Evolutionary conservation across 768 basidiomycete species (phyloP), one percentile per base, ranked within the genome.

Genomic region (Astraeus odoratus): DNA sequence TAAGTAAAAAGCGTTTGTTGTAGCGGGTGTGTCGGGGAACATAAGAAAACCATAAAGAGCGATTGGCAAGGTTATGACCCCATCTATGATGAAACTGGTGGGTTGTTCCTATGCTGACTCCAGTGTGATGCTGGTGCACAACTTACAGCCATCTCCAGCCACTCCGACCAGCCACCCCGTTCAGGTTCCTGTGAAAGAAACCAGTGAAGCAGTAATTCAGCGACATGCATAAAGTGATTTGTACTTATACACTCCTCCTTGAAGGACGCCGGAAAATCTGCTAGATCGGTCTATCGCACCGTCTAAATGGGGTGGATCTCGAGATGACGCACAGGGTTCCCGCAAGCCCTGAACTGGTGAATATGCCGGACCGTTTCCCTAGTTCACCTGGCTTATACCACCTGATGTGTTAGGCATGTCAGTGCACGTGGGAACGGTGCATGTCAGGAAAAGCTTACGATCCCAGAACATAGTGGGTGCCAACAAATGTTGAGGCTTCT

Each of bases 401-500:
- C 13, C 80, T 81, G 35, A 9, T 36, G 22, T 36, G 46, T 25
- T 19, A 46, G 25, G 8, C 35, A 16, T 39, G 24, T 46, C 12
- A 6, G 18, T 35, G n/a, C 18, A 37, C 16, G 18, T 22, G 0
- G 16, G 24, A 27, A 18, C n/a, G n/a, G n/a, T n/a, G 40, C 38
- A 48, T 19, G 52, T 19, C 16, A 9, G 38, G 4, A 36, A 18
- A 1, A 24, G 71, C 79, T 47, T 54, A 83, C 82, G 80, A 80
- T 51, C 84, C 82, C 15, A 86, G 76, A 50, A 85, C 68, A 54
- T 82, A 83, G 51, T 83, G 82, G 13, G 81, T 79, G 27, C 85
- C 85, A 22, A 81, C 81, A 58, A 87, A 88, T 1, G 83, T 87
- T 7, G 83, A 84, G 0, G 83, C 75, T 60, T 87, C 85, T 6